Evolutionary conservation across 148 eudicot species (phyloP), one percentile per base, ranked within the genome.

Genomic region (Talinum fruticosum): DNA sequence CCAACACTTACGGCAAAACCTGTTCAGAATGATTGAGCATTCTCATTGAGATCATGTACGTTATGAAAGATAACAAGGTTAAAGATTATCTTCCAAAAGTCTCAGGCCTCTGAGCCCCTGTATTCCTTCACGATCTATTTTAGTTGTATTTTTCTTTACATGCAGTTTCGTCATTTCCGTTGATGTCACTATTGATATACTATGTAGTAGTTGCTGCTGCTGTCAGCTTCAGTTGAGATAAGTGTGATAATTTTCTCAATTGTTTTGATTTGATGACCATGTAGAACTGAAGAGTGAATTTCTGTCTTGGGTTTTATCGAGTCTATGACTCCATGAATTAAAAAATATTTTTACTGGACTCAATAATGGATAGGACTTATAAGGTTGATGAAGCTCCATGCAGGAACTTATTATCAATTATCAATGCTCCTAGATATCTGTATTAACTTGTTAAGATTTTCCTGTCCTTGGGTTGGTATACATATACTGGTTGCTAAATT

Each of bases 321-420:
- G 53, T 13, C 53, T 15, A 10, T 47, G 16, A 47, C 15, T 13
- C 53, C 53, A 10, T 47, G 14, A 15, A 13, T 47, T 47, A 15
- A 47, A 13, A 47, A 10, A 47, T 15, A 47, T 15, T 2, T 10
- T 47, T 15, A 15, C 53, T 10, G 53, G 2, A 3, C 16, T 47
- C 53, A 47, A 47, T 10, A 71, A 49, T 57, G 62, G 16, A n/a
- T n/a, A n/a, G n/a, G n/a, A n/a, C n/a, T n/a, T n/a, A n/a, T 78
- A 59, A 59, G 69, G 30, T 44, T 10, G 29, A 24, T 34, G 51
- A 18, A 45, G 15, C 34, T 19, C 3, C 8, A 21, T 32, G 41
- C 5, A 26, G 41, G 16, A 16, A 35, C 47, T 23, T 64, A 32
- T 37, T 38, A 24, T 32, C 36, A 33, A 24, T 10, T 37, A 32